These are phyloP conservation scores for Athelia sp. DNA, from an alignment of 1,284 basidiomycete genomes.

Conservation along the genomic window DNA sequence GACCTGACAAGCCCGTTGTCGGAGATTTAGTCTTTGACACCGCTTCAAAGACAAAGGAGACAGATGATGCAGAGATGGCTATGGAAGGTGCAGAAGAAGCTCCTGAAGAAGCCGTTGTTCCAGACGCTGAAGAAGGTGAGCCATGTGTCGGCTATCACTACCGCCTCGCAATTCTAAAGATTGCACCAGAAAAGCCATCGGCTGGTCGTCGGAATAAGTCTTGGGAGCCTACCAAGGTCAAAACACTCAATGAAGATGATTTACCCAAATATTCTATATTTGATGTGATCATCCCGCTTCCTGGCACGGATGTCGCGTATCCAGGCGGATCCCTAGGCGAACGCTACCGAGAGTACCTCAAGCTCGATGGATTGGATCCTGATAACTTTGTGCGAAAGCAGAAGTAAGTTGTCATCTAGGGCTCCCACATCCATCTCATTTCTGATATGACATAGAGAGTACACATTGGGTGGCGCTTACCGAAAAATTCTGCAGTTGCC, in stretches of 20 bases:
- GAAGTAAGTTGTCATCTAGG: slow-evolving; percentile 47
- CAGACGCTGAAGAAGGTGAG: slow-evolving; percentile 17
- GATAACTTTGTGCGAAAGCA: slow-evolving; percentile 85
- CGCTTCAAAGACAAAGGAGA: slow-evolving; percentile 17
- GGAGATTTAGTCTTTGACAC: slow-evolving; percentile 85
- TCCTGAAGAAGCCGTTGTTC: slow-evolving; percentile 28
- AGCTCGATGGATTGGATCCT: slow-evolving; percentile 83
- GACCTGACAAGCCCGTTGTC: slow-evolving; percentile 69
- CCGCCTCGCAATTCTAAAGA: slow-evolving; percentile 1
- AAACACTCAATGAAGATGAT: slow-evolving; percentile 74
- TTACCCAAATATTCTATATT: slow-evolving; percentile 79
- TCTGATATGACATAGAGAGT: slow-evolving; percentile 58
- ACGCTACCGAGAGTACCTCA: slow-evolving; percentile 77
- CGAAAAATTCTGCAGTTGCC: slow-evolving; percentile 88
- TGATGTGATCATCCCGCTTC: slow-evolving; percentile 94
- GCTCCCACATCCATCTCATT: neutral
- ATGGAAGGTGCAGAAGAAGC: slow-evolving; percentile 28
- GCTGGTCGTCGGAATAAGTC: slow-evolving; percentile 31
- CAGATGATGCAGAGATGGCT: slow-evolving; percentile 36
- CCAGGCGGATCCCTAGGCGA: slow-evolving; percentile 81
- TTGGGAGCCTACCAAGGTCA: slow-evolving; percentile 66
- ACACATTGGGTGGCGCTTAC: slow-evolving; percentile 89
- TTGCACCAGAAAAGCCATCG: slow-evolving; percentile 18
- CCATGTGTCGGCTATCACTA: slow-evolving; percentile 6
- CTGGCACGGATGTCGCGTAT: slow-evolving; percentile 89